These are phyloP conservation scores for Anethum foeniculum DNA, from an alignment of 140 eudicot species.

Conservation along the genomic window DNA sequence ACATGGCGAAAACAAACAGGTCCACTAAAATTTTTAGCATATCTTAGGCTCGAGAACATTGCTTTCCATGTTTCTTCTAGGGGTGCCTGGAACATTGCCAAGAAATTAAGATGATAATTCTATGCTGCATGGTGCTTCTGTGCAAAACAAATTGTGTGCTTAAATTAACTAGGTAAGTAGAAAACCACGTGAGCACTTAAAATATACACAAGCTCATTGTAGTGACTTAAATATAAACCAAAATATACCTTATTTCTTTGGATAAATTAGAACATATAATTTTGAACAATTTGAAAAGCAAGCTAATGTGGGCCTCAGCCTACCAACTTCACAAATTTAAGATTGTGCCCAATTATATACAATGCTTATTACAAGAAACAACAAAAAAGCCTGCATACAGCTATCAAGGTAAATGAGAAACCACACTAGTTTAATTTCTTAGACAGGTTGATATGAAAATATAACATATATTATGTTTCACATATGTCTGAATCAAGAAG, in stretches of 20 bases:
- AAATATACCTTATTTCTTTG: neutral
- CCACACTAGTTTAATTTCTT: neutral
- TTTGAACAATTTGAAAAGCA: neutral
- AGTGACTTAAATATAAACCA: neutral
- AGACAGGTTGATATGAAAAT: neutral
- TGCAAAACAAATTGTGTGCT: neutral
- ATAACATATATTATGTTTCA: neutral
- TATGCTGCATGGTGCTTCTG: neutral
- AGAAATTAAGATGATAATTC: conserved; percentile 12
- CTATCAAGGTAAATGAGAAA: conserved; percentile 1
- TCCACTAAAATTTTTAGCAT: conserved; percentile 69
- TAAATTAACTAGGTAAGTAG: neutral
- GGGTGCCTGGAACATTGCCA: conserved; percentile 42
- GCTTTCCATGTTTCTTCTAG: conserved; percentile 94
- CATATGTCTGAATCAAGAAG: neutral
- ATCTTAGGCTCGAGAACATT: conserved; percentile 70
- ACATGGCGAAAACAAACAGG: conserved; percentile 93
- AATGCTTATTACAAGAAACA: neutral
- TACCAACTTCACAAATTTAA: neutral
- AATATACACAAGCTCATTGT: neutral
- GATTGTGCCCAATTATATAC: neutral
- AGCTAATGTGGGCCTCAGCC: neutral
- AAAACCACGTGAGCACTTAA: neutral
- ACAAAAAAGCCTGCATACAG: neutral
- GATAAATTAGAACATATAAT: neutral